Evolutionary conservation across 805 yeast species (phyloP).

Genomic region (Lipomyces oligophaga): DNA sequence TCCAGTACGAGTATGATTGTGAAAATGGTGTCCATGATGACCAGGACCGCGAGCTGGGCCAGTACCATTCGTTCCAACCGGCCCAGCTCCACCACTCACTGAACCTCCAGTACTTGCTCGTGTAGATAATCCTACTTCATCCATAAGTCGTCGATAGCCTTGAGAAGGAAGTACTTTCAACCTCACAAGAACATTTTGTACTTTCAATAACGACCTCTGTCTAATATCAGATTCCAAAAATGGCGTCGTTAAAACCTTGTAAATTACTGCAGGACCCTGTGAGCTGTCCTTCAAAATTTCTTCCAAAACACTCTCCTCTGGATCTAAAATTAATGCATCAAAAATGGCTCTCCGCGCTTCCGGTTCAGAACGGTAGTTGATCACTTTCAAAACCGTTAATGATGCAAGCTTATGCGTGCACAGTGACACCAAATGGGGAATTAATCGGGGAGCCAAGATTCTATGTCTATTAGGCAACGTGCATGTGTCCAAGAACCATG

Average conservation of each 20-base stretch:
- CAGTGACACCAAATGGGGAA: slow-evolving; percentile 58
- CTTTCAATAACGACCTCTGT: slow-evolving; percentile 55
- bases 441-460: slow-evolving; percentile 58
- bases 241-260: slow-evolving; percentile 74
- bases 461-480: slow-evolving; percentile 59
- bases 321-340: slow-evolving; percentile 58
- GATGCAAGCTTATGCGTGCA: slow-evolving; percentile 83
- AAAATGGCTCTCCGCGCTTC: slow-evolving; percentile 60
- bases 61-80: background rate
- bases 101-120: slow-evolving; percentile 7
- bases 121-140: slow-evolving; percentile 71
- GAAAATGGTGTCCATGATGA: background rate
- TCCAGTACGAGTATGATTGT: background rate
- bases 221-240: slow-evolving; percentile 54
- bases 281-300: slow-evolving; percentile 60
- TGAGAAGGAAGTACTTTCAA: slow-evolving; percentile 53
- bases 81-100: background rate
- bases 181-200: slow-evolving; percentile 60
- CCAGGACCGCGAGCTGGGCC: background rate
- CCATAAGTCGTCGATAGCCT: slow-evolving; percentile 80
- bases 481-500: slow-evolving; percentile 93
- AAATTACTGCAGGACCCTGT: slow-evolving; percentile 73
- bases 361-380: slow-evolving; percentile 64
- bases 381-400: slow-evolving; percentile 71
- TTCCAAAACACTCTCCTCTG: slow-evolving; percentile 40